phyloP scores from a whole-genome alignment of 176 grass and related monocot genomes.

The Lolium perenne region DNA sequence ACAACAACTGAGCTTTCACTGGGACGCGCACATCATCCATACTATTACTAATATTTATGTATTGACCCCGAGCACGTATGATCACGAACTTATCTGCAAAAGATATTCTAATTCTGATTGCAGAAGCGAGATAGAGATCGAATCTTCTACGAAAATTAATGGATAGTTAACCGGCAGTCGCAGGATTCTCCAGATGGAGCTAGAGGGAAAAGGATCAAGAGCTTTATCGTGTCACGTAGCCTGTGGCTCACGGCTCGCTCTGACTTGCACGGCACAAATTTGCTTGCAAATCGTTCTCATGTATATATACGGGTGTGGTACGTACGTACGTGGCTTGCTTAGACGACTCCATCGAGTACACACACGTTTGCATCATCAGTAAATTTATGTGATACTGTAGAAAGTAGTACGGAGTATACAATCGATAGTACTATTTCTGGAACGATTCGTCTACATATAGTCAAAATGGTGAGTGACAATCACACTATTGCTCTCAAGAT shows the following conservation, averaged over 20 bases:
- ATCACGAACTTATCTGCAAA: slow-evolving; percentile 1
- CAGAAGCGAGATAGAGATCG: neutral
- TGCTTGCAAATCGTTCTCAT: slow-evolving; percentile 27
- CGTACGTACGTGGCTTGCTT: slow-evolving; percentile 21
- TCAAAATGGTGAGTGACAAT: slow-evolving; percentile 1
- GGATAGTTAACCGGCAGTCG: slow-evolving; percentile 17
- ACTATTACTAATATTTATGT: neutral
- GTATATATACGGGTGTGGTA: neutral
- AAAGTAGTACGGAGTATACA: neutral
- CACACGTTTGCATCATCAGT: neutral
- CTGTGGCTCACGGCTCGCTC: slow-evolving; percentile 41
- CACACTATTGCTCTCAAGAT: neutral
- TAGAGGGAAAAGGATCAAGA: slow-evolving; percentile 13
- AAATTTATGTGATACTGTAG: neutral
- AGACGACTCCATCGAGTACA: slow-evolving; percentile 16
- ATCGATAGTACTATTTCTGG: neutral
- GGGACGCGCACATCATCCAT: neutral
- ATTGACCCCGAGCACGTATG: slow-evolving; percentile 12
- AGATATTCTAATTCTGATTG: slow-evolving; percentile 29
- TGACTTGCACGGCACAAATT: slow-evolving; percentile 43
- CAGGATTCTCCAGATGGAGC: slow-evolving; percentile 24
- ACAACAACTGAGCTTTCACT: slow-evolving; percentile 21
- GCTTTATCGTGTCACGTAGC: neutral
- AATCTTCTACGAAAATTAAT: slow-evolving; percentile 28
- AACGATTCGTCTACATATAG: neutral